Evolutionary conservation across 495 filamentous ascomycete species (phyloP), one percentile per base, ranked within the genome.

Genomic region (Aspergillus sclerotiicarbonarius): DNA sequence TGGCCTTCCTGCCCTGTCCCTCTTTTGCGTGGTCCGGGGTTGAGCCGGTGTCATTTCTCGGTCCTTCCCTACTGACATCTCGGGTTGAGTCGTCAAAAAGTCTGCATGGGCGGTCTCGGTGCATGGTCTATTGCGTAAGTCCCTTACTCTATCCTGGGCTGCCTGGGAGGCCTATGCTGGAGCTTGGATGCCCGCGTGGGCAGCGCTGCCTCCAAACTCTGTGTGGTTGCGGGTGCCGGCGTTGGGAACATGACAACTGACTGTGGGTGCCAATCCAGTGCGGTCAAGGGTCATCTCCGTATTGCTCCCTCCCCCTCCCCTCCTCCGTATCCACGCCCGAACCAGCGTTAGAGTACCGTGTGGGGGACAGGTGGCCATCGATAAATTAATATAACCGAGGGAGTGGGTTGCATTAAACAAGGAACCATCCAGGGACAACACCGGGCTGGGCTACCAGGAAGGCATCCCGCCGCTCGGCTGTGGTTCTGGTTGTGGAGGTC

Each of bases 401-500:
- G 33, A 43, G 50, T 35, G 9, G 9, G 9, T 41, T 18, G 21
- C n/a, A 29, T 31, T 49, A 39, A 41, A 31, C 8, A 18, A 45
- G 39, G 10, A 51, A 56, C 31, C 46, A 1, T 8, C 32, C 39
- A 20, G 13, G 49, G 50, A 51, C 25, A 51, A 35, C 20, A 29
- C 48, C 48, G 44, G 56, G 51, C 33, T 65, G 53, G 62, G 54
- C 50, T 56, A 32, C 59, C 58, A 35, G 56, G 44, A 54, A 13
- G 39, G 25, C 54, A 44, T 49, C 37, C 60, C 58, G 45, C 55
- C 44, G 49, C 52, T 48, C 51, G 64, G 62, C 62, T 64, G 71
- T 67, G 64, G 62, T 59, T 64, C 68, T 67, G 67, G 69, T 60
- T 60, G 63, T 62, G 66, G 67, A 71, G 67, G 67, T 65, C 62